Evolutionary conservation across 2,329 filamentous ascomycete genomes (phyloP).

Genomic region (Trichoderma cornu-damae): DNA sequence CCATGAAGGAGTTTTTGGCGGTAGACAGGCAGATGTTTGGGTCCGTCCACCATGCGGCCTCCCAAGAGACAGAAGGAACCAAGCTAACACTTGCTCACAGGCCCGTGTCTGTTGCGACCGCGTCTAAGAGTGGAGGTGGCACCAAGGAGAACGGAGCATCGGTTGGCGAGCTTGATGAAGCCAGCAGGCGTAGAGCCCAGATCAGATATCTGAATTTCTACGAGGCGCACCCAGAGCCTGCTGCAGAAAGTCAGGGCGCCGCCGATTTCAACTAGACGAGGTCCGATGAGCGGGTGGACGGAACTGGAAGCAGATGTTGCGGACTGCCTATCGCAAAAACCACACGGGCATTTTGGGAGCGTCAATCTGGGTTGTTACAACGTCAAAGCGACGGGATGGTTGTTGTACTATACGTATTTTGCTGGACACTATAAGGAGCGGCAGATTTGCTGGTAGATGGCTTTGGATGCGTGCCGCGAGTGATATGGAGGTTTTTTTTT

Average conservation of each 20-base stretch:
- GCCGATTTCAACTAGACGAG: constrained; percentile 46
- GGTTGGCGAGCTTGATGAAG: constrained; percentile 46
- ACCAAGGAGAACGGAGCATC: constrained; percentile 44
- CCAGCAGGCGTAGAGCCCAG: constrained; percentile 47
- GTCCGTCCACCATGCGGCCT: constrained; percentile 39
- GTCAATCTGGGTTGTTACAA: constrained; percentile 8
- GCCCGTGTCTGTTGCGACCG: constrained; percentile 24
- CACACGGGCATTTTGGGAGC: constrained; percentile 13
- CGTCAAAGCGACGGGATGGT: constrained; percentile 2
- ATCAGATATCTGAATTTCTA: constrained; percentile 48
- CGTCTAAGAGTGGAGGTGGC: constrained; percentile 17
- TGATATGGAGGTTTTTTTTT: constrained; percentile 5
- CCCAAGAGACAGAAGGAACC: constrained; percentile 1
- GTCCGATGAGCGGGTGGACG: neutral
- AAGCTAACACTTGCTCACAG: constrained; percentile 21
- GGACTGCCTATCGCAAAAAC: neutral
- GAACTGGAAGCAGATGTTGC: neutral
- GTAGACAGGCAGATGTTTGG: constrained; percentile 87
- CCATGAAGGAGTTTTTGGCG: constrained; percentile 78
- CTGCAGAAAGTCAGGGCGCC: constrained; percentile 44
- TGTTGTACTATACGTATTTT: constrained; percentile 19
- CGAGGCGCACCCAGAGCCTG: constrained; percentile 45
- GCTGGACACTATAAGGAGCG: constrained; percentile 12
- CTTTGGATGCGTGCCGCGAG: constrained; percentile 13
- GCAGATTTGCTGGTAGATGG: constrained; percentile 6